phyloP scores from a whole-genome alignment of 352 stramenopile species.

The Phytopythium vexans region DNA sequence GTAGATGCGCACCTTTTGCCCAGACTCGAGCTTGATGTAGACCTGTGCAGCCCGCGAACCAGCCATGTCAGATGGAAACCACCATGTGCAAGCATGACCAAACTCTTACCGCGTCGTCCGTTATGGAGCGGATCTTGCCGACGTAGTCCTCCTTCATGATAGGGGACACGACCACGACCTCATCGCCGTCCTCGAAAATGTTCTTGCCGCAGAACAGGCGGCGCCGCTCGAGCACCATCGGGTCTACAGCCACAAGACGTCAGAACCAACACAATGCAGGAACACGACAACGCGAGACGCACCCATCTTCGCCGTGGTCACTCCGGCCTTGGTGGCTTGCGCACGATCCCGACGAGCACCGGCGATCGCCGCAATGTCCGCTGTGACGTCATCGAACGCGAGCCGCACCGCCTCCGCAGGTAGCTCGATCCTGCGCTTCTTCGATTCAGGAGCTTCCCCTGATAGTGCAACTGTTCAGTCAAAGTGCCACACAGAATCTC shows the following conservation, averaged over 20 bases:
- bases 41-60: slow-evolving; percentile 17
- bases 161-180: slow-evolving; percentile 63
- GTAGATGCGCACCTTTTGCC: slow-evolving; percentile 64
- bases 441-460: slow-evolving; percentile 16
- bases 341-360: slow-evolving; percentile 27
- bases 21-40: slow-evolving; percentile 60
- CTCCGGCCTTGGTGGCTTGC: slow-evolving; percentile 15
- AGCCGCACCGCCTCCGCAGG: slow-evolving; percentile 44
- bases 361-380: slow-evolving; percentile 57
- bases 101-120: slow-evolving; percentile 48
- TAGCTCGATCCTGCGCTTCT: slow-evolving; percentile 53
- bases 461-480: not conserved
- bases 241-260: slow-evolving; percentile 19
- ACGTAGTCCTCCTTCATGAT: slow-evolving; percentile 70
- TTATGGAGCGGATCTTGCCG: slow-evolving; percentile 74
- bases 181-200: slow-evolving; percentile 78
- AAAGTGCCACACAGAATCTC: too few species aligned
- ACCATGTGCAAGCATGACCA: not conserved
- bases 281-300: slow-evolving; percentile 5
- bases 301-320: slow-evolving; percentile 31
- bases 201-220: slow-evolving; percentile 65
- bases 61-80: not conserved
- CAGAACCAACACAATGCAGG: not conserved
- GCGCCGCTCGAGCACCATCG: slow-evolving; percentile 47
- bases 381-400: slow-evolving; percentile 48